Base-by-base conservation (phyloP, 1,284 basidiomycete species). In the Chalciporus sp. region DNA sequence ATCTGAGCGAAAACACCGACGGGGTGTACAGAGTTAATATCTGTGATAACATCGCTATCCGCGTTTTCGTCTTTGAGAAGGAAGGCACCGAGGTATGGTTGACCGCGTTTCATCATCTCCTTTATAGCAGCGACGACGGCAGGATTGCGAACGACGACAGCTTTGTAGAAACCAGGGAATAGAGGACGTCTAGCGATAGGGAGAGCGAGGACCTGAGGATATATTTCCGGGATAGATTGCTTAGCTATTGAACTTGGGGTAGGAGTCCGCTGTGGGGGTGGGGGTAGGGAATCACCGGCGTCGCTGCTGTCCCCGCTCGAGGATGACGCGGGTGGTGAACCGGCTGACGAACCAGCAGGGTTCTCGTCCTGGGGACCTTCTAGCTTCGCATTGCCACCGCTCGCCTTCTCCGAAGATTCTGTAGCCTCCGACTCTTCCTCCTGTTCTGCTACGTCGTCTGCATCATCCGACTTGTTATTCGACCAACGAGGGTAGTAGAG, bases 1-100 rank as follows among this genome's bases (percentile, higher is more conserved):
- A 99, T 95, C 75, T 99, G 96, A 3, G 95, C 95, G 69, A 99
- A 98, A 9, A 99, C 95, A 57, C 97, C 97, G 52, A 98, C 94
- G 4, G 85, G 83, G 73, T 98, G 93, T 3, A 99, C 94, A 57
- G 93, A 87, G 72, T 92, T 84, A 49, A 94, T 73, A 66, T 91
- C 89, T 58, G 90, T 91, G 65, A 98, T 97, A 55, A 96, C 84
- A 72, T 99, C 97, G 64, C 89, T 90, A 72, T 99, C 96, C 53
- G 88, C 82, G 61, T 94, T 86, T 61, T 95, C 92, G 70, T 98
- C 95, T 77, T 98, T 98, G 66, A 98, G 86, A 41, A 99, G 74
- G 79, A 99, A 99, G 23, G 96, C 97, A 55, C 97, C 96, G 57
- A 99, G 85, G 74, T 99, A 99, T 0, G 95, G 95, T 73, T 98